Percentiles rank a stretch among this genome's conserved stretches.
Conservation (phyloP, 2,329 filamentous ascomycete genomes). For the Leptographium galeiforme region DNA sequence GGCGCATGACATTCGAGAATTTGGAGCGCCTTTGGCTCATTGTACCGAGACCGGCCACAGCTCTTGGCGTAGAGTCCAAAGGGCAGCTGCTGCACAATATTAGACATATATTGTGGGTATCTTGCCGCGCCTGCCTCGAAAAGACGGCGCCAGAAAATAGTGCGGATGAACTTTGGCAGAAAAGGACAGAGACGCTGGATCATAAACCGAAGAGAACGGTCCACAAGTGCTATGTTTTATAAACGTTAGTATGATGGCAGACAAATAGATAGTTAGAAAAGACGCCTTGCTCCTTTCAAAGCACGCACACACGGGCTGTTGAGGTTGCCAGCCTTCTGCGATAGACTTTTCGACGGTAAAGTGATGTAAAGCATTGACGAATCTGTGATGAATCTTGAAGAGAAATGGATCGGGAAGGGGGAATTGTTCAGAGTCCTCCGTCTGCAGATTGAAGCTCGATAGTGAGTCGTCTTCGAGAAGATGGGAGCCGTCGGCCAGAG, state of each 20-base stretch:
- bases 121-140: neutral
- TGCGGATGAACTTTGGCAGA: neutral
- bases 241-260: neutral
- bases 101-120: neutral
- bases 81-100: constrained; percentile 1
- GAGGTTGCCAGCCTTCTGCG: neutral
- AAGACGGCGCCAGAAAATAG: neutral
- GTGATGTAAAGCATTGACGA: constrained; percentile 1
- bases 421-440: neutral
- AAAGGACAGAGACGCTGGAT: neutral
- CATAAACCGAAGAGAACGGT: neutral
- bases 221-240: neutral
- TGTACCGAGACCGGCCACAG: neutral
- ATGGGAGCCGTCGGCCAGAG: neutral
- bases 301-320: neutral
- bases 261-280: neutral
- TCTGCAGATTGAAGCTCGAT: too few species aligned
- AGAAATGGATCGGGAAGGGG: neutral
- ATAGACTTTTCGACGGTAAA: neutral
- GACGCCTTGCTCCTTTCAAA: neutral
- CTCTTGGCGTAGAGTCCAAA: constrained; percentile 1
- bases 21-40: neutral
- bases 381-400: neutral
- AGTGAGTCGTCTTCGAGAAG: neutral
- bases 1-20: neutral